Base-by-base conservation (phyloP, 2,329 filamentous ascomycete species). In the Apiospora kogelbergensis region DNA sequence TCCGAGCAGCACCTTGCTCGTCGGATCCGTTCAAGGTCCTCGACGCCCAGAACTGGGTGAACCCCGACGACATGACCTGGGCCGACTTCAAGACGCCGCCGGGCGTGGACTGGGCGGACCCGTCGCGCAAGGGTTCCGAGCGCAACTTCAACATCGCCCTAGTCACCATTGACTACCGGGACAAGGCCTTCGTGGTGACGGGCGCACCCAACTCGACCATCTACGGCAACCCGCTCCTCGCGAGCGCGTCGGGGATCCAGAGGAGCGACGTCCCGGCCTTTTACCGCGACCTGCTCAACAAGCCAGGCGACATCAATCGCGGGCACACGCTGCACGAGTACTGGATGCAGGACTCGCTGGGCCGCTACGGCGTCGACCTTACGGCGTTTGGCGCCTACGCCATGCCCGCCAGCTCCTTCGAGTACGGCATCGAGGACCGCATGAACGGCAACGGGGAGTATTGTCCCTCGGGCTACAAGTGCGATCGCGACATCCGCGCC, bases 91-190 rank as follows among this genome's bases (percentile, higher is more conserved):
- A 78, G 13, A 75, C 77, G 20, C 83, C 83, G 1, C 85, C 85
- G 0, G 82, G 80, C 1, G 85, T 83, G 0, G 81, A 79, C 22
- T 88, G 85, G 85, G 80, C 78, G 7, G 81, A 87, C 68, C 79
- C 84, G 1, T 73, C 75, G 0, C 78, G 76, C 42, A 83, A 79
- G 68, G 85, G 85, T 9, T 80, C 81, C 2, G 77, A 77, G 42
- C 81, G 85, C 22, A 87, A 88, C 77, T 88, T 87, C 79, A 86
- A 87, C 71, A 87, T 88, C 69, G 85, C 85, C 6, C 81, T 88
- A 70, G 82, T 88, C 33, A 79, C 82, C 1, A 80, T 88, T 42
- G 85, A 88, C 75, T 88, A 86, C 71, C 75, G 81, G 0, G 84
- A 88, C 68, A 75, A 75, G 64, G 79, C 83, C 2, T 87, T 88